phyloP scores from a whole-genome alignment of 1,284 basidiomycete species.

The Clitocybe nebularis region DNA sequence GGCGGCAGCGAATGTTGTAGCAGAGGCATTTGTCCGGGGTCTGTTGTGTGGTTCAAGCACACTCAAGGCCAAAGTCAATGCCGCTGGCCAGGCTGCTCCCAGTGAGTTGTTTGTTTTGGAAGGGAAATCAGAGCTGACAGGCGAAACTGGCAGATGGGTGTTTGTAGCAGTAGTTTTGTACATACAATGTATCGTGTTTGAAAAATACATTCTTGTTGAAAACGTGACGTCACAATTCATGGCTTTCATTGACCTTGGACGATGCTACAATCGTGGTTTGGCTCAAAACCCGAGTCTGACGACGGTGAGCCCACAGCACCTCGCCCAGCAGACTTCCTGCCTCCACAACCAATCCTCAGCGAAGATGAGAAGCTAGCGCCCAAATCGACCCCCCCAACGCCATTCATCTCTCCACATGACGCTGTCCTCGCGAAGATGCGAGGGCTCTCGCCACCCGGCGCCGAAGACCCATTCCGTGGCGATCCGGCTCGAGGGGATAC shows the following conservation, averaged over 20 bases:
- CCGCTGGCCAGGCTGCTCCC: neutral
- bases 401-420: conserved; percentile 59
- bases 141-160: neutral
- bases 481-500: neutral
- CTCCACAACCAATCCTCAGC: conserved; percentile 10
- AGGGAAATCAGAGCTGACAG: neutral
- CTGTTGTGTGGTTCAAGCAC: conserved; percentile 31
- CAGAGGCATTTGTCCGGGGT: conserved; percentile 39
- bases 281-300: conserved; percentile 11
- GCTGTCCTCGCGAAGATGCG: conserved; percentile 49
- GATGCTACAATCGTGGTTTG: conserved; percentile 17
- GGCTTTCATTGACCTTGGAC: conserved; percentile 1
- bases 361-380: conserved; percentile 6
- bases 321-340: conserved; percentile 15
- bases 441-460: conserved; percentile 12
- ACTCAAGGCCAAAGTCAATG: conserved; percentile 15
- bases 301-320: conserved; percentile 4
- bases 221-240: conserved; percentile 9
- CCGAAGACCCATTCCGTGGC: conserved; percentile 9
- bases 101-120: neutral
- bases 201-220: too few species aligned
- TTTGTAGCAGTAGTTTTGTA: neutral
- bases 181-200: too few species aligned
- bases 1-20: conserved; percentile 38
- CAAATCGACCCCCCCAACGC: conserved; percentile 9